phyloP scores from a whole-genome alignment of 75 land plant genomes.

The Cryptomeria japonica region DNA sequence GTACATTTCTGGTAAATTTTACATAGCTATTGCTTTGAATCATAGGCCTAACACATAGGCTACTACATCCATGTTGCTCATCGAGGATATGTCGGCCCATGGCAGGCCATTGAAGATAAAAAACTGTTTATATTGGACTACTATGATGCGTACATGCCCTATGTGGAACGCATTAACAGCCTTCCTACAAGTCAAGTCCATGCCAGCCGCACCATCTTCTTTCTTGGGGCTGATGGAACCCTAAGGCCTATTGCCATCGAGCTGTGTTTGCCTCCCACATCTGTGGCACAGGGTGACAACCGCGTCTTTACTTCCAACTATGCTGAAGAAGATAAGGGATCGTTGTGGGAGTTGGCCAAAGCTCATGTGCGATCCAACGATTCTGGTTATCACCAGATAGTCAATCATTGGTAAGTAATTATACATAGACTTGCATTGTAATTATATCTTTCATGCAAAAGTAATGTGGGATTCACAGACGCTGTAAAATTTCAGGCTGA shows the following conservation, averaged over 20 bases:
- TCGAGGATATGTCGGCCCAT: too few relatives aligned
- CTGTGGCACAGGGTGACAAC: conserved; percentile 35
- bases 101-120: conserved; percentile 26
- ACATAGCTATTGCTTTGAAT: too few relatives aligned
- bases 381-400: conserved; percentile 61
- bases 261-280: conserved; percentile 50
- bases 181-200: too few relatives aligned
- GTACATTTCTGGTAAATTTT: too few relatives aligned
- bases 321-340: conserved; percentile 27
- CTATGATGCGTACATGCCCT: conserved; percentile 35
- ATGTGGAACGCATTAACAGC: conserved; percentile 25
- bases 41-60: too few relatives aligned
- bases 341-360: conserved; percentile 81
- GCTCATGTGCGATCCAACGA: conserved; percentile 69
- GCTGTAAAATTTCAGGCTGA: background rate
- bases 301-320: conserved; percentile 50
- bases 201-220: conserved; percentile 34
- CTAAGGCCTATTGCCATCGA: conserved; percentile 56
- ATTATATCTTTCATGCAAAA: background rate
- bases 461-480: conserved; percentile 30
- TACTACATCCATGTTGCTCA: too few relatives aligned
- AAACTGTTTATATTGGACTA: conserved; percentile 4
- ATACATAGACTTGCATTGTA: background rate
- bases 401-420: conserved; percentile 55
- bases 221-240: conserved; percentile 16